Conservation (phyloP, 257 asterid genomes). For the Paraleonurus japonicus region DNA sequence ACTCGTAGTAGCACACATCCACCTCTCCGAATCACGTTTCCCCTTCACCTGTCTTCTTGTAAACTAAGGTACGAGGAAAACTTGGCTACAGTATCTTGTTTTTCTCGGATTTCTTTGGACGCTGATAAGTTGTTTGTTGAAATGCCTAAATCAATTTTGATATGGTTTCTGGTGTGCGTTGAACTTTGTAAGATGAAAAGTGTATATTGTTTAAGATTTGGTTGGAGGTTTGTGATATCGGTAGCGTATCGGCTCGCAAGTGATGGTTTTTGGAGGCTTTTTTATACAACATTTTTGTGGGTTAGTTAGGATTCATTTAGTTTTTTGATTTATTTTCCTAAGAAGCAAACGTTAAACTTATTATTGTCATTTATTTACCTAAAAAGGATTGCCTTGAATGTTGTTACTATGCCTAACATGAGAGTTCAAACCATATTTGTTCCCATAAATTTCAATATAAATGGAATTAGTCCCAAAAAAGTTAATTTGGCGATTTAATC, state of each 20-base stretch:
- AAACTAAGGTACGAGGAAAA: slow-evolving; percentile 23
- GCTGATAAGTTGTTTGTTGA: slow-evolving; percentile 28
- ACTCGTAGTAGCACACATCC: slow-evolving; percentile 14
- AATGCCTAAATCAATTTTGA: slow-evolving; percentile 24
- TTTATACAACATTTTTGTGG: not conserved
- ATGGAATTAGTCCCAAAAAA: too few species aligned
- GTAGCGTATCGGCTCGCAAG: too few species aligned
- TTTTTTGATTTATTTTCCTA: slow-evolving; percentile 10
- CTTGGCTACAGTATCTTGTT: not conserved
- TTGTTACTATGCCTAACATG: not conserved
- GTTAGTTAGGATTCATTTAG: not conserved
- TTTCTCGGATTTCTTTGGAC: not conserved
- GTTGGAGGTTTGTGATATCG: not conserved
- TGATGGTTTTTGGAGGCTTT: not conserved
- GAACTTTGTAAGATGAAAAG: not conserved
- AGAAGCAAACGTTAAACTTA: not conserved
- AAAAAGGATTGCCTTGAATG: not conserved
- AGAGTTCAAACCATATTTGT: too few species aligned
- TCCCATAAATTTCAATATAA: too few species aligned
- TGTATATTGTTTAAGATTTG: not conserved
- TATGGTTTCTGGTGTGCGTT: not conserved
- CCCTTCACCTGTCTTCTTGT: slow-evolving; percentile 1
- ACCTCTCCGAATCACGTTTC: not conserved
- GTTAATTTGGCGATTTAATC: too few species aligned
- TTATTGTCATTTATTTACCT: not conserved